Evolutionary conservation across 805 yeast genomes (phyloP).

Genomic region (Candida krabiensis): DNA sequence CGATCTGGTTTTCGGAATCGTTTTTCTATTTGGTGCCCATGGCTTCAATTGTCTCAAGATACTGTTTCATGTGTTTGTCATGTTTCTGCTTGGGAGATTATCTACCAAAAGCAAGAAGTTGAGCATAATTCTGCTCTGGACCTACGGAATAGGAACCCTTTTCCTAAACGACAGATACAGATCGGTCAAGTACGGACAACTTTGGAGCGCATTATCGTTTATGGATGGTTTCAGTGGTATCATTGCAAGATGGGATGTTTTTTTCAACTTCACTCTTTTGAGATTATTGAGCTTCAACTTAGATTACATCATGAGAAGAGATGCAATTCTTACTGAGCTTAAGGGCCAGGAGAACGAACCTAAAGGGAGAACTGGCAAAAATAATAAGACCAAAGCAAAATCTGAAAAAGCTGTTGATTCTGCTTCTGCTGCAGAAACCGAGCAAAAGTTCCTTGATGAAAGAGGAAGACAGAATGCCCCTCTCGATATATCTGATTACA

Average conservation of each 20-base stretch:
- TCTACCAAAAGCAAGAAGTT: conserved; percentile 32
- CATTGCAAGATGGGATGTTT: conserved; percentile 92
- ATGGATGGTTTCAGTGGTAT: conserved; percentile 75
- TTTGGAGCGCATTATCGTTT: conserved; percentile 42
- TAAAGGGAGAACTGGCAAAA: conserved; percentile 19
- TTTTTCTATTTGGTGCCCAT: conserved; percentile 72
- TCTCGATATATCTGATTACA: conserved; percentile 60
- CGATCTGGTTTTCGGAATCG: conserved; percentile 69
- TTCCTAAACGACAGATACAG: conserved; percentile 75
- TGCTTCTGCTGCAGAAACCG: conserved; percentile 3
- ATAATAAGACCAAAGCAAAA: background rate
- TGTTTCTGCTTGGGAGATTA: conserved; percentile 49
- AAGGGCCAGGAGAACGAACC: conserved; percentile 17
- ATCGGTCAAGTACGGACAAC: conserved; percentile 47
- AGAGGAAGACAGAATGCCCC: conserved; percentile 66
- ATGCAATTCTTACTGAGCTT: conserved; percentile 7
- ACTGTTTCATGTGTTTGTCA: conserved; percentile 52
- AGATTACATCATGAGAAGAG: conserved; percentile 59
- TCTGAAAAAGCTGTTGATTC: conserved; percentile 4
- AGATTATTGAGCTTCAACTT: conserved; percentile 81
- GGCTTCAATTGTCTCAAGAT: conserved; percentile 74
- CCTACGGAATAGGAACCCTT: conserved; percentile 73
- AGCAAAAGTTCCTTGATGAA: conserved; percentile 41
- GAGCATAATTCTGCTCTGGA: conserved; percentile 61
- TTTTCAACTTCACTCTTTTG: conserved; percentile 84